Evolutionary conservation across 2,329 filamentous ascomycete genomes (phyloP), one percentile per base, ranked within the genome.

Genomic region (Nemania diffusa): DNA sequence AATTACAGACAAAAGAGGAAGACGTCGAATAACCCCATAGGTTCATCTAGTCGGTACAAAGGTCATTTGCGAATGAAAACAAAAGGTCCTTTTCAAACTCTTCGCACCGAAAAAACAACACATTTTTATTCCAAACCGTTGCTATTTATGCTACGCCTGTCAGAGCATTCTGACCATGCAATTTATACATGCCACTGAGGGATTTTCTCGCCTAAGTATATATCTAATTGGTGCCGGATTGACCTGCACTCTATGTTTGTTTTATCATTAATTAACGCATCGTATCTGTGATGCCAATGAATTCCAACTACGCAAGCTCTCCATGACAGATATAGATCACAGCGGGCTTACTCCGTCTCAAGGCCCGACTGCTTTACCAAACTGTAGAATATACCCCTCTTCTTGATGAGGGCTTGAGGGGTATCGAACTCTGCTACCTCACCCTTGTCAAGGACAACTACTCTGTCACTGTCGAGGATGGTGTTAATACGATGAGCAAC

Each of bases 401-500:
- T 86, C 79, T 89, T 89, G 69, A 97, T 88, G 65, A 99, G 84
- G 70, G 91, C 89, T 44, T 88, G 84, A 1, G 96, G 96, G 6
- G 90, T 93, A 79, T 97, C 96, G 79, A 97, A 99, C 79, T 99
- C 96, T 57, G 90, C 91, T 48, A 99, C 94, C 74, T 90, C 88
- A 50, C 96, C 96, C 79, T 92, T 91, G 77, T 98, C 94, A 5
- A 99, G 87, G 57, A 99, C 96, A 40, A 99, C 90, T 69, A 99
- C 96, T 57, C 94, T 89, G 81, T 99, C 95, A 68, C 86, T 88
- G 78, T 91, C 89, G 32, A 99, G 86, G 75, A 99, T 98, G 11
- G 96, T 99, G 82, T 98, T 98, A 83, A 99, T 97, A 62, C 96
- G 91, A 83, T 99, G 96, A 27, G 96, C 96, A 75, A 99, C 97